Evolutionary conservation across 805 yeast species (phyloP).

Genomic region (Wickerhamiella parazyma): DNA sequence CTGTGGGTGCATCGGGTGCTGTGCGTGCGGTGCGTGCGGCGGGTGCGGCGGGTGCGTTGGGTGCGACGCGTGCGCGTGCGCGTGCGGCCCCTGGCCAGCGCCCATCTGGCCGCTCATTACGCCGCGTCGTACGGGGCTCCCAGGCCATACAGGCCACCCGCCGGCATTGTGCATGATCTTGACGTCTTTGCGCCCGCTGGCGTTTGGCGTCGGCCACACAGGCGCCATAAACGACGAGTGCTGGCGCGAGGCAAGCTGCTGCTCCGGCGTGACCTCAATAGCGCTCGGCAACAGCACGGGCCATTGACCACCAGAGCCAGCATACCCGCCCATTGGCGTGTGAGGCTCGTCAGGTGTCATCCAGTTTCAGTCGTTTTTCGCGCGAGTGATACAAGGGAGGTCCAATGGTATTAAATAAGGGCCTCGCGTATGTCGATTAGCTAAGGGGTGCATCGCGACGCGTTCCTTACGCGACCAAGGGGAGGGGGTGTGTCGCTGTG

Average conservation of each 20-base stretch:
- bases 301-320: constrained; percentile 5
- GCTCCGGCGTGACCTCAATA: constrained; percentile 23
- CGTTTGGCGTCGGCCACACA: constrained; percentile 9
- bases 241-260: neutral
- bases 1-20: neutral
- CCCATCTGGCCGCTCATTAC: neutral
- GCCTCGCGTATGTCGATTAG: neutral
- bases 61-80: neutral
- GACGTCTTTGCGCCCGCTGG: constrained; percentile 1
- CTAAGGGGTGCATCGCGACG: neutral
- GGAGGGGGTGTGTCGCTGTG: too few relatives aligned
- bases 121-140: constrained; percentile 3
- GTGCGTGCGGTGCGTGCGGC: neutral
- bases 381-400: constrained; percentile 1
- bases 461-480: neutral
- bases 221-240: constrained; percentile 1
- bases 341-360: constrained; percentile 14
- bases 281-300: constrained; percentile 25
- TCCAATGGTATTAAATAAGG: constrained; percentile 4
- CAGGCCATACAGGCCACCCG: constrained; percentile 7
- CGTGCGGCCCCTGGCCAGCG: neutral
- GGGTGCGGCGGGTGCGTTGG: neutral
- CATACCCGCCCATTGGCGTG: constrained; percentile 24
- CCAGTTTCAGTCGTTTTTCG: neutral
- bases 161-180: constrained; percentile 4